phyloP scores from a whole-genome alignment of 495 filamentous ascomycete genomes.

The Penicillium bovifimosum region DNA sequence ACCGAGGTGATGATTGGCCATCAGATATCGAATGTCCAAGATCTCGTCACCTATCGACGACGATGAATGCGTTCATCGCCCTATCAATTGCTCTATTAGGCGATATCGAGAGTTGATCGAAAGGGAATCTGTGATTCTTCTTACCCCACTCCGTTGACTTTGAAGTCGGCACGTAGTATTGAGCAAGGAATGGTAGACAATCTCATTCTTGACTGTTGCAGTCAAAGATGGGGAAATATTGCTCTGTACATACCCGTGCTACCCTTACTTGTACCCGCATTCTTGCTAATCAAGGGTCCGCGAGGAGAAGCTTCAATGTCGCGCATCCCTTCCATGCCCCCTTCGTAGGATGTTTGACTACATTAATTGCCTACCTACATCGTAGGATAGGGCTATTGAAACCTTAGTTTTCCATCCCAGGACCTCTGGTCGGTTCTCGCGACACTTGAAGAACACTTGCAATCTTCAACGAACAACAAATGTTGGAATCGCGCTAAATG shows the following conservation, averaged over 20 bases:
- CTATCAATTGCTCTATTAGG: conserved; percentile 12
- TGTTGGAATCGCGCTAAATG: background rate
- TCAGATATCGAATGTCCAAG: background rate
- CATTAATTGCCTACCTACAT: conserved; percentile 15
- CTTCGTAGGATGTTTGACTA: conserved; percentile 18
- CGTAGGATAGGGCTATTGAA: conserved; percentile 8
- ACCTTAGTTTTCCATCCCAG: background rate
- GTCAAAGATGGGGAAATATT: background rate
- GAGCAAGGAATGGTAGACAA: conserved; percentile 19
- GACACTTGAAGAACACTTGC: background rate
- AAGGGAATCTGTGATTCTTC: background rate
- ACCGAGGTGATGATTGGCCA: conserved; percentile 20
- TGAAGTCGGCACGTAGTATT: conserved; percentile 12
- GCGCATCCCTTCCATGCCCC: conserved; percentile 27
- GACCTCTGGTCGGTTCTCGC: background rate
- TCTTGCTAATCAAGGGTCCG: conserved; percentile 26
- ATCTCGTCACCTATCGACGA: conserved; percentile 12
- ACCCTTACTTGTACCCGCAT: conserved; percentile 27
- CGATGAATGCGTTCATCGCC: background rate
- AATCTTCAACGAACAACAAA: background rate
- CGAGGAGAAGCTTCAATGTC: conserved; percentile 27
- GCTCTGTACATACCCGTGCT: conserved; percentile 13
- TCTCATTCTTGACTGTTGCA: background rate
- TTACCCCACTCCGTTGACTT: background rate
- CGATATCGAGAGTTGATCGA: conserved; percentile 2